These are phyloP conservation scores for Phyllostachys edulis DNA, from an alignment of 176 grass and related monocot species.

Conservation along the genomic window DNA sequence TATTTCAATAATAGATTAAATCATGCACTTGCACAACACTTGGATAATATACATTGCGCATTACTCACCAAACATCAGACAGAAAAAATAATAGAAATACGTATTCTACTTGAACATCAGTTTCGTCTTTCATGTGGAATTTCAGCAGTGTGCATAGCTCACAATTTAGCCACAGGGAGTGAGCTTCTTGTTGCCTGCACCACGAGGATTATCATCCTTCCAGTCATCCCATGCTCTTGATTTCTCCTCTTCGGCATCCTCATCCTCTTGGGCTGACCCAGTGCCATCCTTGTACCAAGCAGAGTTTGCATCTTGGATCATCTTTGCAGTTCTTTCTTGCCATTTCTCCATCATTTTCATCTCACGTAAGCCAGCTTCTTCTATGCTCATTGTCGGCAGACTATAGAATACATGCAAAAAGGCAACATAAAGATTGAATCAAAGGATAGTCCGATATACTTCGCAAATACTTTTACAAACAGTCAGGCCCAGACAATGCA, in stretches of 20 bases:
- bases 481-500: not conserved
- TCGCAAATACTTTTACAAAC: not conserved
- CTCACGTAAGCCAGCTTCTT: conserved; percentile 77
- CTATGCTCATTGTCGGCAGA: conserved; percentile 86
- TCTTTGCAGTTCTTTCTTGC: conserved; percentile 66
- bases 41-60: not conserved
- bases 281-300: conserved; percentile 66
- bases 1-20: not conserved
- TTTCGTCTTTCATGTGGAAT: no score
- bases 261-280: conserved; percentile 48
- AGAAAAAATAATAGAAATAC: not conserved
- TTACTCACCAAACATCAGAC: not conserved
- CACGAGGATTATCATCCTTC: conserved; percentile 92
- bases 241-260: conserved; percentile 73
- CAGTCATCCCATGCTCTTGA: conserved; percentile 87
- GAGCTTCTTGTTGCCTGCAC: conserved; percentile 94
- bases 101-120: no score
- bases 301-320: conserved; percentile 74
- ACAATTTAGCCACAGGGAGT: conserved; percentile 61
- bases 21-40: not conserved
- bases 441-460: not conserved
- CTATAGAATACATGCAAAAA: conserved; percentile 33
- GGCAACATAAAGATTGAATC: not conserved
- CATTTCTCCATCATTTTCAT: conserved; percentile 94
- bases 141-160: no score